Percentiles rank a stretch among this genome's conserved stretches.
Conservation (phyloP, 1,139 yeast genomes). For the Yamadazyma sp. region DNA sequence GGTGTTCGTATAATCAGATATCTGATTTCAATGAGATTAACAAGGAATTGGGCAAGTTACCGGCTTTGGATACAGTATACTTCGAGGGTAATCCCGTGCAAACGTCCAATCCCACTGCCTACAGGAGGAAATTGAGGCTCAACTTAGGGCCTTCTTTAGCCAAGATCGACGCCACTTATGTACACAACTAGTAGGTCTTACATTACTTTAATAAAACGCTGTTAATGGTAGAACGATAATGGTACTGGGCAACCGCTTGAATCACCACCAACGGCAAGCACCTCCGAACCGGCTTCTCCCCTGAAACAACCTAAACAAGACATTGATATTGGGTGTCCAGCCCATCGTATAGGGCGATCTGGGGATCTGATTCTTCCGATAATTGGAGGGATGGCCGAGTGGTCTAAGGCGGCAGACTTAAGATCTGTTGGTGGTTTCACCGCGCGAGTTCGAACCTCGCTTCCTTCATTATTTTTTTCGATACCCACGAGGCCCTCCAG, state of each 20-base stretch:
- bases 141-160: slow-evolving; percentile 71
- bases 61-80: slow-evolving; percentile 81
- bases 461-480: slow-evolving; percentile 58
- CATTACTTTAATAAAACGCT: no score
- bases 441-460: slow-evolving; percentile 91
- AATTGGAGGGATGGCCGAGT: slow-evolving; percentile 54
- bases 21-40: slow-evolving; percentile 69
- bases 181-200: slow-evolving; percentile 24
- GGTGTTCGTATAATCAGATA: slow-evolving; percentile 84
- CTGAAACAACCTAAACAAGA: no score
- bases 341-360: no score
- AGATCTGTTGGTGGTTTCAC: slow-evolving; percentile 56
- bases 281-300: no score
- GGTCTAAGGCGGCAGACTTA: slow-evolving; percentile 59
- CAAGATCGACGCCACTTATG: slow-evolving; percentile 90
- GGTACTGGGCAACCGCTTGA: no score
- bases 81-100: slow-evolving; percentile 96
- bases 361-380: not conserved
- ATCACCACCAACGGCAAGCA: no score
- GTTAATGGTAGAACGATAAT: no score
- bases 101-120: slow-evolving; percentile 67
- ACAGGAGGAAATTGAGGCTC: slow-evolving; percentile 77
- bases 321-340: no score
- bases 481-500: no score
- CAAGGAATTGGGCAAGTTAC: slow-evolving; percentile 60